phyloP scores from a whole-genome alignment of 495 filamentous ascomycete genomes.

The Mycothermus thermophilus region DNA sequence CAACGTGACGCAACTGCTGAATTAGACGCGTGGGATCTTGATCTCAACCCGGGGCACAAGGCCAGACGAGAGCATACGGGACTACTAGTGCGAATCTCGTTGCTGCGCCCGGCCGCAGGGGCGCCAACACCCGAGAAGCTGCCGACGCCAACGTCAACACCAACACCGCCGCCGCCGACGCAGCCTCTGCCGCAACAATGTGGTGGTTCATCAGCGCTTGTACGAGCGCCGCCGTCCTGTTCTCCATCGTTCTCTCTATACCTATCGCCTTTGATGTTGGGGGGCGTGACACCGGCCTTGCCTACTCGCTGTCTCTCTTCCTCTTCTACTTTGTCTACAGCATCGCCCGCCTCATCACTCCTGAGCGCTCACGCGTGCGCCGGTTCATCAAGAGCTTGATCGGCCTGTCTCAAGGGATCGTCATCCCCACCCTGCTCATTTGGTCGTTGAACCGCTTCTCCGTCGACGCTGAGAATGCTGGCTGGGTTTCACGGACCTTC shows the following conservation, averaged over 20 bases:
- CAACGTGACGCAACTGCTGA: too few relatives aligned
- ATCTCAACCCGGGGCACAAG: too few relatives aligned
- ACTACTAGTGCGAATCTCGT: neutral
- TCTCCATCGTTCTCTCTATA: conserved; percentile 80
- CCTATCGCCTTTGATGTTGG: conserved; percentile 96
- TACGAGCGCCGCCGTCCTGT: conserved; percentile 66
- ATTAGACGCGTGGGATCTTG: too few relatives aligned
- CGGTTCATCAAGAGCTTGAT: conserved; percentile 51
- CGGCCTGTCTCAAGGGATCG: conserved; percentile 67
- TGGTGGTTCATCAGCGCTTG: conserved; percentile 61
- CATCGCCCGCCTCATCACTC: conserved; percentile 62
- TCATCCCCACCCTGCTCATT: conserved; percentile 70
- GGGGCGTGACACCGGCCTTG: conserved; percentile 82
- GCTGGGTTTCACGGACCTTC: conserved; percentile 74
- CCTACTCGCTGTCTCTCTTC: conserved; percentile 76
- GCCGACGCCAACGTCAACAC: too few relatives aligned
- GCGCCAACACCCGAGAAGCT: conserved; percentile 3
- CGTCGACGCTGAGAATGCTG: conserved; percentile 60
- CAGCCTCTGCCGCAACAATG: conserved; percentile 34
- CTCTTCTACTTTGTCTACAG: conserved; percentile 85
- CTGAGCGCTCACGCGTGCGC: conserved; percentile 62
- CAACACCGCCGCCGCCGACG: too few relatives aligned
- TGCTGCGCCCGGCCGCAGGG: neutral
- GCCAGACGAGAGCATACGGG: too few relatives aligned
- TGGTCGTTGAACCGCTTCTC: conserved; percentile 92